These are phyloP conservation scores for Claviceps digitariae DNA, from an alignment of 2,329 filamentous ascomycete species.

Conservation along the genomic window DNA sequence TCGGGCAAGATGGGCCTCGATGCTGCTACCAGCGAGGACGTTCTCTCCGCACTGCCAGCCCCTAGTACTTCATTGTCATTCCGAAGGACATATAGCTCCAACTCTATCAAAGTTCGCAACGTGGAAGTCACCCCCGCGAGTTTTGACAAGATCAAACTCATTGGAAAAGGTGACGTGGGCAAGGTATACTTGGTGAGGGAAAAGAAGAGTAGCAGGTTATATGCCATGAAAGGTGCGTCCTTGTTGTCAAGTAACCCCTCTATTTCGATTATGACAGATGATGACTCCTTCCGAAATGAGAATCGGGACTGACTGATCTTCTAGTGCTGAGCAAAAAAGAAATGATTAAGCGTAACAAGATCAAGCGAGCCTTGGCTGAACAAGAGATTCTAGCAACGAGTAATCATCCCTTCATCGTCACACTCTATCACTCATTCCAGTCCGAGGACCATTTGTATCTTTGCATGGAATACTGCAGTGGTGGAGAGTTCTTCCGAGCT, in stretches of 20 bases:
- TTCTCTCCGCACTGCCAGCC: conserved; percentile 49
- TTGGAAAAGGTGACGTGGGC: conserved; percentile 95
- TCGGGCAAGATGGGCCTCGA: conserved; percentile 22
- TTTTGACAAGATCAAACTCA: conserved; percentile 99
- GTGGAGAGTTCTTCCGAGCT: conserved; percentile 94
- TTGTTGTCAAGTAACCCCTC: neutral
- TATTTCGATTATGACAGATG: neutral
- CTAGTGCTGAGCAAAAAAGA: conserved; percentile 97
- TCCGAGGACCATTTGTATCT: conserved; percentile 96
- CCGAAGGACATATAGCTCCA: conserved; percentile 92
- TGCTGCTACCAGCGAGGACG: conserved; percentile 31
- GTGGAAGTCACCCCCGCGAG: conserved; percentile 91
- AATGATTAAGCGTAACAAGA: conserved; percentile 99
- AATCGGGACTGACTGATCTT: neutral
- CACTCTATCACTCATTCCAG: conserved; percentile 96
- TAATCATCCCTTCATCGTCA: conserved; percentile 98
- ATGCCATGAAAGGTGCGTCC: conserved; percentile 88
- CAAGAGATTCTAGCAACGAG: conserved; percentile 97
- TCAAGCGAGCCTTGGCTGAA: conserved; percentile 93
- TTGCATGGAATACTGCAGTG: conserved; percentile 99
- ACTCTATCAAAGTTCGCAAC: conserved; percentile 96
- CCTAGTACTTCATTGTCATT: conserved; percentile 62
- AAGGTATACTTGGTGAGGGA: conserved; percentile 96
- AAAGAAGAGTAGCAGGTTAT: conserved; percentile 90
- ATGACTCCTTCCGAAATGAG: neutral